These are phyloP conservation scores for Cornus suecica DNA, from an alignment of 148 eudicot genomes.

Conservation along the genomic window DNA sequence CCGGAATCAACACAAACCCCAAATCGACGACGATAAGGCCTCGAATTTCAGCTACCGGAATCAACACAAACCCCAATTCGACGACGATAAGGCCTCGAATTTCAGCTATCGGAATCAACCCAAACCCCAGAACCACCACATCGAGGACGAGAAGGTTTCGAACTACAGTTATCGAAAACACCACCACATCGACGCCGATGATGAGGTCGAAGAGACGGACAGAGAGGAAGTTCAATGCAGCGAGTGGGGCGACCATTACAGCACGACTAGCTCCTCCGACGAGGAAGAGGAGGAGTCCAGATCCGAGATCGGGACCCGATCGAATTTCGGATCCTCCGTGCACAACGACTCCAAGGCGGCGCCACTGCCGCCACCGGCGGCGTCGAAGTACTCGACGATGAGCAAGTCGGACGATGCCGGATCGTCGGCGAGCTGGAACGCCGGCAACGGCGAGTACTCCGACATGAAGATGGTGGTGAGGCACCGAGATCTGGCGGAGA, in stretches of 20 bases:
- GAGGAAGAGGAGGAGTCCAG: slow-evolving; percentile 52
- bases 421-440: slow-evolving; percentile 65
- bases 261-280: slow-evolving; percentile 46
- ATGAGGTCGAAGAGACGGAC: slow-evolving; percentile 46
- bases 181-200: slow-evolving; percentile 35
- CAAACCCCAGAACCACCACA: background rate
- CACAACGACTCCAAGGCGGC: slow-evolving; percentile 25
- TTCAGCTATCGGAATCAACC: no score
- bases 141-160: slow-evolving; percentile 12
- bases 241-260: slow-evolving; percentile 96
- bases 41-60: slow-evolving; percentile 51
- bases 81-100: background rate
- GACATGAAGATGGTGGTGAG: slow-evolving; percentile 82
- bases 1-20: background rate
- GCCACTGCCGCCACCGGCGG: background rate
- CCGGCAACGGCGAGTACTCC: slow-evolving; percentile 23
- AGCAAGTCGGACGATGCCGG: slow-evolving; percentile 44
- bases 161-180: background rate
- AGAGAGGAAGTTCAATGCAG: slow-evolving; percentile 91
- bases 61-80: slow-evolving; percentile 1
- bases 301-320: slow-evolving; percentile 54
- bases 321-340: slow-evolving; percentile 61
- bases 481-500: slow-evolving; percentile 80
- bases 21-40: background rate
- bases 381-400: slow-evolving; percentile 23